Conservation (phyloP, 176 grass and related monocot genomes). For the Oryza meyeriana region DNA sequence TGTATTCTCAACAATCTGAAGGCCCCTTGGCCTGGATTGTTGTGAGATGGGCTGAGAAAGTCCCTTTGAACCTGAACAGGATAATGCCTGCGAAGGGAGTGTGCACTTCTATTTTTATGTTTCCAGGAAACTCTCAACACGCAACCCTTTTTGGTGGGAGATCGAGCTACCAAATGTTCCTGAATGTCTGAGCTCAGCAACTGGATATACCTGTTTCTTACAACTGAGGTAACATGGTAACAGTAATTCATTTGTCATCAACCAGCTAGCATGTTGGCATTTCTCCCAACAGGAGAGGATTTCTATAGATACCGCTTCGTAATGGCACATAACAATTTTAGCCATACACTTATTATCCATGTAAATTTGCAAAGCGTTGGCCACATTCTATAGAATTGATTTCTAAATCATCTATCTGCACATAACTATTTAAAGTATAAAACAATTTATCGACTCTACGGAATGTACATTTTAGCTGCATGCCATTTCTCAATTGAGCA, state of each 20-base stretch:
- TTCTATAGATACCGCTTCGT: conserved; percentile 1
- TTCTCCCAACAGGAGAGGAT: not conserved
- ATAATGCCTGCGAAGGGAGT: conserved; percentile 99
- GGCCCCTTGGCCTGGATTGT: conserved; percentile 33
- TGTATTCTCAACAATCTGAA: conserved; percentile 51
- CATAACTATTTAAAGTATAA: not conserved
- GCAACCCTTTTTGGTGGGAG: conserved; percentile 23
- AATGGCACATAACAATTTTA: not conserved
- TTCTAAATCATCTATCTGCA: not conserved
- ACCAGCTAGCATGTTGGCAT: not conserved
- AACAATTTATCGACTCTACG: not conserved
- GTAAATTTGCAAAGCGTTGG: not conserved
- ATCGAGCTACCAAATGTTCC: conserved; percentile 10
- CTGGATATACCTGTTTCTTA: conserved; percentile 19
- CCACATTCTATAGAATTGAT: not conserved
- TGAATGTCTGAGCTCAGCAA: conserved; percentile 1
- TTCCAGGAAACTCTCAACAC: conserved; percentile 48
- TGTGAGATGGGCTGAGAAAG: conserved; percentile 93
- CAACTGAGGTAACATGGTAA: conserved; percentile 27
- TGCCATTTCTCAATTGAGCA: not conserved
- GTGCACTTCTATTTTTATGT: conserved; percentile 78
- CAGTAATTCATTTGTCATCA: conserved; percentile 28
- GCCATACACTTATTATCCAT: not conserved
- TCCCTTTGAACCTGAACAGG: conserved; percentile 99
- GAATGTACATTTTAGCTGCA: not conserved